Evolutionary conservation across 2,329 filamentous ascomycete species (phyloP), one percentile per base, ranked within the genome.

Genomic region (Xylaria sp.): DNA sequence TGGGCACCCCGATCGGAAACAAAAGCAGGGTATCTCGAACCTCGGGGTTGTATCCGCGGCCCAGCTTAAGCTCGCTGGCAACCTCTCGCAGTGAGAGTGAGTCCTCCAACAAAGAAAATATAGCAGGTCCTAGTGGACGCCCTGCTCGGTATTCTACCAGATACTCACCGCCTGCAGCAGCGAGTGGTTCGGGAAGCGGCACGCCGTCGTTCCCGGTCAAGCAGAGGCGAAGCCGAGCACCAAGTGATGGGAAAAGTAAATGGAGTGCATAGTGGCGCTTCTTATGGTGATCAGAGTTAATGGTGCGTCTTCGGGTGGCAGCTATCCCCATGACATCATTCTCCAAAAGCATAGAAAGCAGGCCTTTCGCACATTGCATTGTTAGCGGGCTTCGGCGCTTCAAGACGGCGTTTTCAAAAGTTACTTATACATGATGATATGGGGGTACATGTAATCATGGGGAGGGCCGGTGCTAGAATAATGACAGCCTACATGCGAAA

Each of bases 21-120:
- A 71, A 60, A 44, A 69, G 58, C 15, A 64, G 71, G 37, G 10
- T 67, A 25, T 70, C 68, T 3, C 63, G 72, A 17, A 62, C 58
- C 6, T 63, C 71, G 4, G 67, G 64, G 6, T 15, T 71, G 6
- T 68, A 64, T 27, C 48, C 68, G 25, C 62, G 71, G 27, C 63
- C 69, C n/a, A 69, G 70, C 43, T 29, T 68, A 2, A 58, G 65
- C 21, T 57, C 54, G 21, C 19, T 65, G 19, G 11, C 46, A 13
- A 38, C 37, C 25, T 66, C 67, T 17, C 71, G 69, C 35, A 71
- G 67, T 35, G 71, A 71, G 48, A 70, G 66, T 35, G 63, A 66
- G 33, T 66, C 64, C 9, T 71, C 71, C 2, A 72, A 72, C 38
- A 73, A 73, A 59, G 71, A 73, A 63, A 73, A 72, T 47, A 43